Evolutionary conservation across 163 green algal species (phyloP).

Genomic region (Chlorella variabilis): DNA sequence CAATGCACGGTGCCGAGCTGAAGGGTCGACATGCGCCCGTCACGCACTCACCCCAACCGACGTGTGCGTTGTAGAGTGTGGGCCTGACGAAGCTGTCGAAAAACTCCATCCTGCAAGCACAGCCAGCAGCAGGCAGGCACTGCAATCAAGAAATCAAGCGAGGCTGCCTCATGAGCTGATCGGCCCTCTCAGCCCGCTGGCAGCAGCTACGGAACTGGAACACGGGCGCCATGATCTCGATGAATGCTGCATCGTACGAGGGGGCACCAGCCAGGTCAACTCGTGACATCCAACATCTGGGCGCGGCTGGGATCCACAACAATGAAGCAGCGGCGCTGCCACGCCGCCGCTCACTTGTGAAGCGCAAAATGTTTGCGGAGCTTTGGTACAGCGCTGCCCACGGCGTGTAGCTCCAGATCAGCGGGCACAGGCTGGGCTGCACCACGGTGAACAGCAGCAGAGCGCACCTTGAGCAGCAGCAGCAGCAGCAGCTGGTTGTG

Average conservation of each 20-base stretch:
- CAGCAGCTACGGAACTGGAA: neutral
- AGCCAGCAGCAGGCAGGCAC: neutral
- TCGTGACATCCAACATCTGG: too few species aligned
- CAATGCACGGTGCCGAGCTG: neutral
- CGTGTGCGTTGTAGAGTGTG: slow-evolving; percentile 23
- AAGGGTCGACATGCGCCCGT: too few species aligned
- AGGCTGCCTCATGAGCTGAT: neutral
- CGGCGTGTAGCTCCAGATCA: neutral
- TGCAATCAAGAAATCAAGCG: too few species aligned
- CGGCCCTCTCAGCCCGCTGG: neutral
- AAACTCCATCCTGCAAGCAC: slow-evolving; percentile 16
- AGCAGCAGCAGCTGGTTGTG: neutral
- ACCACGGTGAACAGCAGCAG: too few species aligned
- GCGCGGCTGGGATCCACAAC: too few species aligned
- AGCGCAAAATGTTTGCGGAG: slow-evolving; percentile 12
- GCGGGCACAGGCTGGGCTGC: slow-evolving; percentile 33
- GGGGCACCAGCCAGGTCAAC: too few species aligned
- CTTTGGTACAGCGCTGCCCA: slow-evolving; percentile 3
- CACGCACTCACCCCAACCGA: slow-evolving; percentile 31
- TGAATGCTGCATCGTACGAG: neutral
- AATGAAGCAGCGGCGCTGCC: neutral
- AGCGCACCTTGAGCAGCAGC: too few species aligned
- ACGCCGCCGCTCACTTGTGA: slow-evolving; percentile 3
- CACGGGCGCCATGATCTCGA: slow-evolving; percentile 31
- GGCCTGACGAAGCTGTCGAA: slow-evolving; percentile 26